These are phyloP conservation scores for Strigomonas culicis DNA, from an alignment of 208 protist species.

Conservation along the genomic window DNA sequence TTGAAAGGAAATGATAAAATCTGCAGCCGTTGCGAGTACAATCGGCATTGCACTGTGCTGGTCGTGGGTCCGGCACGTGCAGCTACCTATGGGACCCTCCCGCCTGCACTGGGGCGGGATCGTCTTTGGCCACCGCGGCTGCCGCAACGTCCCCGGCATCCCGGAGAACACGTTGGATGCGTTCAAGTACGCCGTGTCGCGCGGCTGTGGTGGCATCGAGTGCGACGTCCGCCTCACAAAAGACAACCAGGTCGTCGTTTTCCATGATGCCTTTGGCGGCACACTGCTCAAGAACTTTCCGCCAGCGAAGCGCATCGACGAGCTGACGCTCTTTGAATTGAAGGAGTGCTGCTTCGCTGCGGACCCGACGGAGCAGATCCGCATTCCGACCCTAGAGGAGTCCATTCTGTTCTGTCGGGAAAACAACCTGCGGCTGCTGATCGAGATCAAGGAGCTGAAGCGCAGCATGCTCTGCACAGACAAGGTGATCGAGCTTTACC, in stretches of 20 bases:
- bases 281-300: conserved; percentile 39
- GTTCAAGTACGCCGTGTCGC: conserved; percentile 77
- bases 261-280: conserved; percentile 67
- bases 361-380: conserved; percentile 66
- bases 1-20: conserved; percentile 18
- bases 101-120: conserved; percentile 66
- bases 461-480: conserved; percentile 56
- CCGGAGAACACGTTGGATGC: conserved; percentile 89
- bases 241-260: conserved; percentile 80
- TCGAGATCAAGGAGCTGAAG: conserved; percentile 83
- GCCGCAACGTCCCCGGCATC: conserved; percentile 54
- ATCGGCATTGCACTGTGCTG: conserved; percentile 50
- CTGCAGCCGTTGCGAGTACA: conserved; percentile 18
- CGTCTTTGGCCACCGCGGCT: conserved; percentile 90
- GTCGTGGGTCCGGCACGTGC: conserved; percentile 59
- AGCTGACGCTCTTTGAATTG: conserved; percentile 73
- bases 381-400: conserved; percentile 85
- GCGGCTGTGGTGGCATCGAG: conserved; percentile 70
- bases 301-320: conserved; percentile 50
- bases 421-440: conserved; percentile 76
- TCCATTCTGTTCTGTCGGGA: conserved; percentile 72
- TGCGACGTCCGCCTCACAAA: conserved; percentile 85
- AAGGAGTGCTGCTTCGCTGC: conserved; percentile 47
- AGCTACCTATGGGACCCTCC: conserved; percentile 70
- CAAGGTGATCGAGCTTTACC: conserved; percentile 77